Evolutionary conservation across 176 grass and related monocot genomes (phyloP).

Genomic region (Oryza glumipatula): DNA sequence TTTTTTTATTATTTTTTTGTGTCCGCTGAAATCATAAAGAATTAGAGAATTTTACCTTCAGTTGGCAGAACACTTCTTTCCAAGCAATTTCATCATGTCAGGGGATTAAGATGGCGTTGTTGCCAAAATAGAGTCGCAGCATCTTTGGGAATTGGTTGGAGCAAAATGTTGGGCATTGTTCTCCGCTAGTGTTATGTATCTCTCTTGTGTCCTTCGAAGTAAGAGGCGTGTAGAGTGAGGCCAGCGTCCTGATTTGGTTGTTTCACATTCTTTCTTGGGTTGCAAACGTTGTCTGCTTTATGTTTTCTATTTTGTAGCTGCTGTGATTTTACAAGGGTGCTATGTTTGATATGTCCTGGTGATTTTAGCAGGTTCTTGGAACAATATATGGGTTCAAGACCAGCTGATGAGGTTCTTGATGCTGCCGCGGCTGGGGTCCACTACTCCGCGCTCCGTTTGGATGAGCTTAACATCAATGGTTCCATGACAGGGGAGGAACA

Average conservation of each 20-base stretch:
- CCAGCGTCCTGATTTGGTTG: background rate
- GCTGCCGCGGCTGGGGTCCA: slow-evolving; percentile 62
- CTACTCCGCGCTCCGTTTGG: slow-evolving; percentile 57
- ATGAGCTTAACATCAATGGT: slow-evolving; percentile 44
- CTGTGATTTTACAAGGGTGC: background rate
- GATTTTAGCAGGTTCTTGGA: background rate
- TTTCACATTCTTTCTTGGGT: background rate
- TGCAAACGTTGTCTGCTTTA: background rate
- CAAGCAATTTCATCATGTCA: background rate
- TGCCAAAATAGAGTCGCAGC: background rate
- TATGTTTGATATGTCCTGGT: background rate
- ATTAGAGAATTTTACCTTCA: background rate
- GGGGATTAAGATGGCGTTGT: background rate
- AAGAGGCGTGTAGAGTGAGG: background rate
- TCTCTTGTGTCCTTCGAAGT: background rate
- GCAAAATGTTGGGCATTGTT: background rate
- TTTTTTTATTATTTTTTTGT: too few relatives aligned
- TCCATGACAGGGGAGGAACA: slow-evolving; percentile 48
- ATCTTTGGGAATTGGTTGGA: background rate
- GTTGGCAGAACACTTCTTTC: background rate
- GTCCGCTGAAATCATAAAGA: background rate
- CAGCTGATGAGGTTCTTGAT: slow-evolving; percentile 61
- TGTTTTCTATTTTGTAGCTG: background rate
- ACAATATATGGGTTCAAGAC: slow-evolving; percentile 72
- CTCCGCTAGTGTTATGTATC: too few relatives aligned